These are phyloP conservation scores for Heracleum sosnowskyi DNA, from an alignment of 129 eudicot species.

Conservation along the genomic window DNA sequence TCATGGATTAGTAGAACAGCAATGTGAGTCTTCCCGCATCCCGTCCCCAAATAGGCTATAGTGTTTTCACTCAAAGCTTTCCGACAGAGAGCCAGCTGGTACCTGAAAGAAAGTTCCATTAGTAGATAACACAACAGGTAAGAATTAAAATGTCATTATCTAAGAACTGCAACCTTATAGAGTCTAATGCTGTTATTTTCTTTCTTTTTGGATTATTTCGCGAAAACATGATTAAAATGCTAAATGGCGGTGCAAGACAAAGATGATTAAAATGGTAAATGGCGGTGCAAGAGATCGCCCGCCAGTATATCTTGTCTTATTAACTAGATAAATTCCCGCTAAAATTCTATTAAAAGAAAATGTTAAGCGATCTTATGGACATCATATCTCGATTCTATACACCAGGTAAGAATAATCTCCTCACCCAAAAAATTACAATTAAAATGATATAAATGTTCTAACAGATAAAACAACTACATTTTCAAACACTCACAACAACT, in stretches of 20 bases:
- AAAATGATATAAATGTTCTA: background rate
- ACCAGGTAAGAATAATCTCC: background rate
- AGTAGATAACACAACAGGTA: background rate
- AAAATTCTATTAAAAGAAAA: no score
- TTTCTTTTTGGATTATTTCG: background rate
- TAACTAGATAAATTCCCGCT: background rate
- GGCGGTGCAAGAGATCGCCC: background rate
- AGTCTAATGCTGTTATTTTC: no score
- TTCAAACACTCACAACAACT: background rate
- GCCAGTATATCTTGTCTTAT: background rate
- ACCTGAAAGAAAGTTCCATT: conserved; percentile 36
- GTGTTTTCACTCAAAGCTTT: conserved; percentile 71
- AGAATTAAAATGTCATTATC: background rate
- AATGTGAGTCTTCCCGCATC: conserved; percentile 96
- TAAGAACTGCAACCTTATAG: background rate
- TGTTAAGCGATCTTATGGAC: background rate
- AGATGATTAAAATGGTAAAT: background rate
- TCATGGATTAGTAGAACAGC: conserved; percentile 73
- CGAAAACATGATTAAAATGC: background rate
- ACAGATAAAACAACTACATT: background rate
- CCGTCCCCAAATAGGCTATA: conserved; percentile 78
- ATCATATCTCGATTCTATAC: background rate
- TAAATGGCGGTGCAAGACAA: background rate
- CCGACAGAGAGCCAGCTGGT: conserved; percentile 69
- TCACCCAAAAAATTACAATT: background rate